These are phyloP conservation scores for Fusarium avenaceum DNA, from an alignment of 2,329 filamentous ascomycete species.

Conservation along the genomic window DNA sequence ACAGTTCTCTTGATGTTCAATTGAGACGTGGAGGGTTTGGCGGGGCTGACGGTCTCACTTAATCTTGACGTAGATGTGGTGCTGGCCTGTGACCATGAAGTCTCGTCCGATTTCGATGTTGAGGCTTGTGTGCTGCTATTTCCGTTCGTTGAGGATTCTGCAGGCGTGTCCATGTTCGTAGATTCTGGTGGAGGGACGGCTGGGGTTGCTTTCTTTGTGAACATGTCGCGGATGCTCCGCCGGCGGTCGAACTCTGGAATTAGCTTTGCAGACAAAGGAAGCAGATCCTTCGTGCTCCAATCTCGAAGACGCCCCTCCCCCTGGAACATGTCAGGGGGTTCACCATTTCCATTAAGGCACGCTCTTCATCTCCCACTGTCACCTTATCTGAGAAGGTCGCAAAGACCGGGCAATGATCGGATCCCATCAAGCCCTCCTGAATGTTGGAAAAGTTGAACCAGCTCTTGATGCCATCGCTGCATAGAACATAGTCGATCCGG, in stretches of 20 bases:
- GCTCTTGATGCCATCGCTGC: conserved; percentile 79
- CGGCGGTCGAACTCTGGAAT: conserved; percentile 90
- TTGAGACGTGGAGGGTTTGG: conserved; percentile 11
- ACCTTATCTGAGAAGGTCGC: conserved; percentile 78
- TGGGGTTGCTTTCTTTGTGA: conserved; percentile 61
- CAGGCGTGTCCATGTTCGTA: conserved; percentile 3
- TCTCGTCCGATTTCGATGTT: background rate
- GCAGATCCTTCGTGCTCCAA: conserved; percentile 75
- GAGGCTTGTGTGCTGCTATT: conserved; percentile 1
- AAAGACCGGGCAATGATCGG: conserved; percentile 96
- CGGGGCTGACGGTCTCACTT: background rate
- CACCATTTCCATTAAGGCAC: conserved; percentile 78
- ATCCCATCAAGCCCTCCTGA: conserved; percentile 93
- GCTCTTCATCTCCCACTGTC: conserved; percentile 60
- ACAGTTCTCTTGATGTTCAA: conserved; percentile 36
- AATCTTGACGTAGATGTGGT: background rate
- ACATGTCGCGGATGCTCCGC: conserved; percentile 93
- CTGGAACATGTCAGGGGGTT: conserved; percentile 81
- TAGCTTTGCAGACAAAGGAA: conserved; percentile 83
- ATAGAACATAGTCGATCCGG: conserved; percentile 93
- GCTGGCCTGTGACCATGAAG: conserved; percentile 4
- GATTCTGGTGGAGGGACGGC: conserved; percentile 17
- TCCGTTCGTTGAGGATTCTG: background rate
- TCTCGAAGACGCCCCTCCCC: conserved; percentile 74
- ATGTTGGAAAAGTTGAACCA: conserved; percentile 89